These are phyloP conservation scores for Cladosporium colombiae DNA, from an alignment of 2,329 filamentous ascomycete genomes.

Conservation along the genomic window DNA sequence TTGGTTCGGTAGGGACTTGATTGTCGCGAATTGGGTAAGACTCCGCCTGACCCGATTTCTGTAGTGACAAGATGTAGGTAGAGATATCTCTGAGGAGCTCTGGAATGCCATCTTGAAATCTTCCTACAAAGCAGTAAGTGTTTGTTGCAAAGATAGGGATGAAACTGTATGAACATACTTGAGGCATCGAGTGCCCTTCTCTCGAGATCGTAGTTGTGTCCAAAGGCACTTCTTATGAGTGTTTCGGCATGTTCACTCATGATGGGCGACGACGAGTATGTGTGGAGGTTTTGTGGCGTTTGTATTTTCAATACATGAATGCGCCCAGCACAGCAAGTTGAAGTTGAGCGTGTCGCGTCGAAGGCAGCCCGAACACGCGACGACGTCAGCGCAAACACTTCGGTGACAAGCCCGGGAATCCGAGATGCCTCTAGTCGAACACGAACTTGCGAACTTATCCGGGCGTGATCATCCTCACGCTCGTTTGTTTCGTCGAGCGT, in stretches of 20 bases:
- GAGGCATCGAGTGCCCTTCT: background rate
- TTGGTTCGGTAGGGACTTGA: slow-evolving; percentile 31
- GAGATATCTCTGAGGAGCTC: slow-evolving; percentile 16
- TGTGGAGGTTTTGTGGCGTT: background rate
- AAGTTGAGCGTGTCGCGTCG: slow-evolving; percentile 2
- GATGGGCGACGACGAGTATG: background rate
- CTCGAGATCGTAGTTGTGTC: background rate
- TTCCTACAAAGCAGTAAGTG: background rate
- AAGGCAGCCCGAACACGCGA: background rate
- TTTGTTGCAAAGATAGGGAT: background rate
- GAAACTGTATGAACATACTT: background rate
- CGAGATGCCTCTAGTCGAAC: background rate
- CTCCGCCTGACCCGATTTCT: background rate
- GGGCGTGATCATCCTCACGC: background rate
- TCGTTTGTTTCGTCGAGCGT: background rate
- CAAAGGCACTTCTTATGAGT: slow-evolving; percentile 1
- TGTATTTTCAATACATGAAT: background rate
- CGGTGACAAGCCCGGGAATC: background rate
- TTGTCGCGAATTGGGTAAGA: background rate
- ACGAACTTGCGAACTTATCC: background rate
- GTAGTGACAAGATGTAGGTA: background rate
- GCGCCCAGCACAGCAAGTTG: background rate
- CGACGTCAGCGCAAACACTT: slow-evolving; percentile 5
- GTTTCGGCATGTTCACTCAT: background rate
- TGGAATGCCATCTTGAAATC: slow-evolving; percentile 10